Evolutionary conservation across 1,284 basidiomycete species (phyloP).

Genomic region (Ustilago curta): DNA sequence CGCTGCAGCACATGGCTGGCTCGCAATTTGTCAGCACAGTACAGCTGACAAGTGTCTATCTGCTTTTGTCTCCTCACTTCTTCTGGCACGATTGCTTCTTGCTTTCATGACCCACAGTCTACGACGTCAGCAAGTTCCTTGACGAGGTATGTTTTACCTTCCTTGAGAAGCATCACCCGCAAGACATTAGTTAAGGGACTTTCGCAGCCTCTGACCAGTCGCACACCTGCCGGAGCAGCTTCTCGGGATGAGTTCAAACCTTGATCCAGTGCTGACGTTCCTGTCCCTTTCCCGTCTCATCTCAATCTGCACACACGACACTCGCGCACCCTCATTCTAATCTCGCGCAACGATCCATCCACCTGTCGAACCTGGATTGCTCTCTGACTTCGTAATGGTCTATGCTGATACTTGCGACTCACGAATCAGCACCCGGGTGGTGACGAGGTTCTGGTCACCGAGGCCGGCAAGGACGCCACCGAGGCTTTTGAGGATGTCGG

Average conservation of each 20-base stretch:
- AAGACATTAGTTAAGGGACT: neutral
- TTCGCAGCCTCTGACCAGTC: neutral
- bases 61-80: neutral
- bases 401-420: too few relatives aligned
- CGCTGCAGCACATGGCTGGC: neutral
- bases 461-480: constrained; percentile 93
- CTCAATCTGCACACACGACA: constrained; percentile 1
- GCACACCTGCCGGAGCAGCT: neutral
- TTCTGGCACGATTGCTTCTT: neutral
- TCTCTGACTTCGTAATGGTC: neutral
- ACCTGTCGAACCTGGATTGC: neutral
- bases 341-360: neutral
- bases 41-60: constrained; percentile 3
- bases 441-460: constrained; percentile 94
- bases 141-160: constrained; percentile 81
- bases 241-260: neutral
- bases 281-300: neutral
- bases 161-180: neutral
- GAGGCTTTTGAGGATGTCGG: constrained; percentile 99
- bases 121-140: constrained; percentile 92
- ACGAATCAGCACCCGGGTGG: constrained; percentile 82
- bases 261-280: neutral
- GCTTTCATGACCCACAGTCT: constrained; percentile 75
- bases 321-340: neutral
- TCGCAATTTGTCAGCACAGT: too few relatives aligned